Base-by-base conservation (phyloP, 257 asterid genomes). In the Scutellaria minor region DNA sequence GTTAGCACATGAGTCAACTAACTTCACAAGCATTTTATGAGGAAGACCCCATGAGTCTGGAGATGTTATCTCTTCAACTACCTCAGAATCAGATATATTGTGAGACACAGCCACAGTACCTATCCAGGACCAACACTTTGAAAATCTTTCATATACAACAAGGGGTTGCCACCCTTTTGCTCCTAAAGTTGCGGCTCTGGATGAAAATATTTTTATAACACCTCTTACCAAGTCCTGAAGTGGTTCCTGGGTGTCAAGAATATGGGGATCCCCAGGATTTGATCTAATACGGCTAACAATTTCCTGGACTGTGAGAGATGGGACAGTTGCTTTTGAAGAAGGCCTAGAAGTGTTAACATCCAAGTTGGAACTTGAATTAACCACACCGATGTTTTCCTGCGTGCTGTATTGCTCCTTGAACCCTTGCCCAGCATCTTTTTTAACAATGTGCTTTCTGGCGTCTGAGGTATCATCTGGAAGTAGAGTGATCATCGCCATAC, bases 111-210 rank as follows among this genome's bases (percentile, higher is more conserved):
- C 27, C 31, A 83, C 73, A 9, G 98, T 98, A 78, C 99, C 97
- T 47, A 86, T 73, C 99, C 99, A 95, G 14, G 93, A 83, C 99
- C 99, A 95, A 76, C 92, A 80, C 82, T 90, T 95, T 52, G 81
- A 72, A 31, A 90, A 66, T 75, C 84, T 95, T 78, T 92, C 95
- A 78, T 88, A 95, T 31, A 85, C 87, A 37, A 87, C 96, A 61
- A 92, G 97, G 10, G 97, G 84, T 82, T 95, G 92, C 99, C 99
- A 95, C 70, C 97, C 99, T 84, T 95, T 95, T 51, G 98, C 98
- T 63, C 98, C 99, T 35, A 90, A 81, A 44, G 99, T 98, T 40
- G 99, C 97, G 47, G 97, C 92, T 85, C 83, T 87, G 56, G 98
- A 95, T 47, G 94, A 85, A 67, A 92, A 86, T 73, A 95, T 88